Base-by-base conservation (phyloP, 2,329 filamentous ascomycete genomes). In the Domatiomyces catenatus region DNA sequence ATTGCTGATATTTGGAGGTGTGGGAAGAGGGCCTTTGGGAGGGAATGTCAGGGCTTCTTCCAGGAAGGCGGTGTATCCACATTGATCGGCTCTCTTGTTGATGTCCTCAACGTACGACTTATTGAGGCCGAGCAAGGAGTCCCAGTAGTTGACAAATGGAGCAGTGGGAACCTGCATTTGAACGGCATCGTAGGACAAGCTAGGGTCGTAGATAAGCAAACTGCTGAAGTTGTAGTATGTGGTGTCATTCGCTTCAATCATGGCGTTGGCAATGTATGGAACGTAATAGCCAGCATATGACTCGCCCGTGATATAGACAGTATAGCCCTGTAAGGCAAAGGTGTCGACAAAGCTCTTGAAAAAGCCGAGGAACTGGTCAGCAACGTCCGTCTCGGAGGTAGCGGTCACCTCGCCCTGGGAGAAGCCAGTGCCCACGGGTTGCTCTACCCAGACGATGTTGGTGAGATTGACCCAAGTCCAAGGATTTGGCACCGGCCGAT, bases 381-480 rank as follows among this genome's bases (percentile, higher is more conserved):
- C 82, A 1, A 83, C 72, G 56, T 87, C 83, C 26, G 78, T 74
- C 56, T 86, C 80, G 58, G 75, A 76, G 3, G 71, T 78, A 8
- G 82, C 82, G 0, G 75, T 83, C 2, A 79, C 71, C 0, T 67
- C 75, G 12, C 84, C 84, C 32, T 77, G 74, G 0, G 79, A 76
- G 63, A 84, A 89, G 12, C 84, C 84, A 0, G 83, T 84, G 26
- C 74, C 74, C 10, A 76, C 70, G 1, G 69, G 69, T 49, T 55
- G 47, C 50, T 47, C 45, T 10, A 47, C 73, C 77, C 80, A 92
- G 46, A 92, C 69, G 60, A 89, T 76, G 64, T 89, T 87, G 49
- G 84, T 84, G 36, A 90, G 66, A 48, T 83, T 83, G 53, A 77
- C 77, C 83, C 83, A 89, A n/a, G 76, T 75, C 69, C 81, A 88